A percentile compares a stretch with the other conserved stretches of the same genome.
Conservation (phyloP, 2,329 filamentous ascomycete genomes). For the Ilyonectria mors-panacis region DNA sequence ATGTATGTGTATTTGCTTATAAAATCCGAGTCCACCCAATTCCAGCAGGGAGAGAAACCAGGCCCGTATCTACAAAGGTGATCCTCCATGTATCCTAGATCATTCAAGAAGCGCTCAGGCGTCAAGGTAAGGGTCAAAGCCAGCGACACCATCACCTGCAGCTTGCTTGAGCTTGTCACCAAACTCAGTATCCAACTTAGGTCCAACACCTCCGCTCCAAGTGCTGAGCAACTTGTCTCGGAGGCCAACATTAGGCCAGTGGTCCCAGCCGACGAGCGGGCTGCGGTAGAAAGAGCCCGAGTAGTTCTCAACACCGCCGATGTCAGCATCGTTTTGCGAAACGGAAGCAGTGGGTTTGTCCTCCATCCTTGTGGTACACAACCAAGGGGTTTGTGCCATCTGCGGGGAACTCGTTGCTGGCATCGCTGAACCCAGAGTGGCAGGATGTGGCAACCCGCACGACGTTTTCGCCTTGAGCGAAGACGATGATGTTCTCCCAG, state of each 20-base stretch:
- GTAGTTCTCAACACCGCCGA: conserved; percentile 45
- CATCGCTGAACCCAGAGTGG: conserved; percentile 44
- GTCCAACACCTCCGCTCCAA: conserved; percentile 48
- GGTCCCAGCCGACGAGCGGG: conserved; percentile 49
- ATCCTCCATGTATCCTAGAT: not conserved
- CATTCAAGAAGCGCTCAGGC: conserved; percentile 16
- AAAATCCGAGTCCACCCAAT: no score
- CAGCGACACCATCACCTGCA: conserved; percentile 46
- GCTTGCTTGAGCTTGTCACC: conserved; percentile 40
- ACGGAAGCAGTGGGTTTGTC: conserved; percentile 50
- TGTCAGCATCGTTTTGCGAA: conserved; percentile 49
- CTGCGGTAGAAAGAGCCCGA: conserved; percentile 44
- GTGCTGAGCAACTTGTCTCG: conserved; percentile 45
- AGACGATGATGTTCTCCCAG: conserved; percentile 59
- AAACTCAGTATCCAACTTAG: conserved; percentile 50
- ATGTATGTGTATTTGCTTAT: no score
- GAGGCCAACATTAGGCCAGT: conserved; percentile 45
- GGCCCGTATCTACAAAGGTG: no score
- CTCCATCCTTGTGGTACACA: conserved; percentile 52
- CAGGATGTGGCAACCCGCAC: conserved; percentile 50
- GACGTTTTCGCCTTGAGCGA: conserved; percentile 42
- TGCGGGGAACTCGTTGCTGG: conserved; percentile 40
- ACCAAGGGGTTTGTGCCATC: conserved; percentile 42
- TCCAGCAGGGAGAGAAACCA: no score
- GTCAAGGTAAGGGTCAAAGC: conserved; percentile 47